Percentiles rank a stretch among this genome's conserved stretches.
Evolutionary conservation across 164 flowering plant species (phyloP).

Genomic region (Stephania yunnanensis): DNA sequence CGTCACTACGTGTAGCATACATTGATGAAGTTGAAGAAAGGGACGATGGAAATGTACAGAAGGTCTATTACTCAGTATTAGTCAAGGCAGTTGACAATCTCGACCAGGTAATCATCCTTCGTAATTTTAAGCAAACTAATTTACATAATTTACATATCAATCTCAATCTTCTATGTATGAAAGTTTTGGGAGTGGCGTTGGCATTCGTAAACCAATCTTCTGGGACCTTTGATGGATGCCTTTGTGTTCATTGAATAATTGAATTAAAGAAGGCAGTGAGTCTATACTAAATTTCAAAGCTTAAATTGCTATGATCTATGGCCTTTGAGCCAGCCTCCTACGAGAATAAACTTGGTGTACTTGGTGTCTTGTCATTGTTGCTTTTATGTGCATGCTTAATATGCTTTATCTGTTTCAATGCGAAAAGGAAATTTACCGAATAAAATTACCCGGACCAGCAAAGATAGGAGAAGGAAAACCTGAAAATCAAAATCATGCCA

Average conservation of each 20-base stretch:
- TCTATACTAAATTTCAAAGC: not conserved
- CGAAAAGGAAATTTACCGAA: slow-evolving; percentile 85
- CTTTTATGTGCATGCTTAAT: not conserved
- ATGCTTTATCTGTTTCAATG: not conserved
- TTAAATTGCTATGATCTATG: not conserved
- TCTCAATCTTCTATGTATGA: not conserved
- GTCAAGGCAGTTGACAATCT: slow-evolving; percentile 86
- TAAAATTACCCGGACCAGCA: slow-evolving; percentile 90
- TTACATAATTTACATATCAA: not conserved
- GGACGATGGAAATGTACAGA: slow-evolving; percentile 62
- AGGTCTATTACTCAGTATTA: slow-evolving; percentile 89
- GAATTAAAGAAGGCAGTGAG: not conserved
- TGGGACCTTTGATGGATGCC: not conserved
- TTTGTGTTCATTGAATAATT: not conserved
- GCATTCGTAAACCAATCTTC: not conserved
- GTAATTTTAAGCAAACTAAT: not conserved
- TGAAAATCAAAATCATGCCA: slow-evolving; percentile 99
- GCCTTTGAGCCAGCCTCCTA: not conserved
- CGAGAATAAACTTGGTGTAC: not conserved
- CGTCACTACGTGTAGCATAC: slow-evolving; percentile 94
- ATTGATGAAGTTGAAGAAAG: slow-evolving; percentile 98
- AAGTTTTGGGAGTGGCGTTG: not conserved
- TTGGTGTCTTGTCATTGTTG: not conserved
- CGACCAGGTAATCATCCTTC: slow-evolving; percentile 69
- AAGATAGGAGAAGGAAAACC: slow-evolving; percentile 98